Evolutionary conservation across 768 basidiomycete species (phyloP).

Genomic region (Boletellus ananas): DNA sequence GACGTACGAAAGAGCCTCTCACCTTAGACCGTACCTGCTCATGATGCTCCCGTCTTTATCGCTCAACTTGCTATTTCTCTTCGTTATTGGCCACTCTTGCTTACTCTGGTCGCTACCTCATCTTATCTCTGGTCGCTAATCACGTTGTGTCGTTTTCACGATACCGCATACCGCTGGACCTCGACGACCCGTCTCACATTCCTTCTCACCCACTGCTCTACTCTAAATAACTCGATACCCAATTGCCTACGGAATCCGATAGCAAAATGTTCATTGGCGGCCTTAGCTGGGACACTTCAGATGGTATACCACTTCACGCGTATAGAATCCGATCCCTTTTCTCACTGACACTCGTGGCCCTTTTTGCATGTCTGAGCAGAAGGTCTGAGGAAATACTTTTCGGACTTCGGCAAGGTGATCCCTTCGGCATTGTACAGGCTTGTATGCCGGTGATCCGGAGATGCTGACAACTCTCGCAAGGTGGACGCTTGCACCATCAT

Average conservation of each 20-base stretch:
- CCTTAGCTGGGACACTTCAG: constrained; percentile 88
- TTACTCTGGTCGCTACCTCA: constrained; percentile 32
- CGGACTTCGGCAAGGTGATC: constrained; percentile 70
- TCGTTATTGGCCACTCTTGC: constrained; percentile 30
- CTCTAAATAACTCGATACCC: constrained; percentile 28
- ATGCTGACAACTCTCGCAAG: constrained; percentile 31
- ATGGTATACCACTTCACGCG: constrained; percentile 52
- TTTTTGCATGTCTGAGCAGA: constrained; percentile 38
- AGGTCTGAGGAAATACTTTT: constrained; percentile 67
- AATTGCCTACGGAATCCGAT: constrained; percentile 34
- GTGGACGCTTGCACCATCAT: constrained; percentile 84
- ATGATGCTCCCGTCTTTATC: constrained; percentile 15
- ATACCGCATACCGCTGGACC: constrained; percentile 37
- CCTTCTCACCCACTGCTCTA: constrained; percentile 24
- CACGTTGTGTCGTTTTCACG: constrained; percentile 32
- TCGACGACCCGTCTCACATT: constrained; percentile 22
- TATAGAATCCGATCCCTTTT: constrained; percentile 20
- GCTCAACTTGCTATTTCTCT: constrained; percentile 21
- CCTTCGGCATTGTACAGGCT: constrained; percentile 5
- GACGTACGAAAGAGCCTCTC: constrained; percentile 17
- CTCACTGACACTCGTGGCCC: constrained; percentile 25
- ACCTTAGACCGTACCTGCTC: constrained; percentile 17
- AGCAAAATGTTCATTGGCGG: constrained; percentile 93
- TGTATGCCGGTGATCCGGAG: not conserved
- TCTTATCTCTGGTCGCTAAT: constrained; percentile 34